Evolutionary conservation across 2,329 filamentous ascomycete genomes (phyloP), one percentile per base, ranked within the genome.

Genomic region (Diplodia intermedia): DNA sequence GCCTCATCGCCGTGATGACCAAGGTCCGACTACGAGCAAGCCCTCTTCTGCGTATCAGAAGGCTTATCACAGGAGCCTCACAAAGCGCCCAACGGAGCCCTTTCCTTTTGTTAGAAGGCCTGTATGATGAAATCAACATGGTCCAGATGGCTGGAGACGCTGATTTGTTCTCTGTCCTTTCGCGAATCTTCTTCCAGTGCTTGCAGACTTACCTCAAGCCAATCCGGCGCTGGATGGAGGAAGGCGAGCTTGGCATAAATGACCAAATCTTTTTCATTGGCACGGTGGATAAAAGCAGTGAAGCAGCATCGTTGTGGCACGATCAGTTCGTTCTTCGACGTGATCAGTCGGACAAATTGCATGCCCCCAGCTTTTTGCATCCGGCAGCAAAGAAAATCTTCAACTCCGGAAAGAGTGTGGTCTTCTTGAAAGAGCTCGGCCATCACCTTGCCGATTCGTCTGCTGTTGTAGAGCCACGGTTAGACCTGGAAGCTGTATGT

Each of bases 391-490:
- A 83, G 29, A 91, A 89, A 70, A 92, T 97, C 47, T 94, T 97
- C 73, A 93, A 90, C 1, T 90, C 92, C 1, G 94, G 94, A 0
- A 97, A 97, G 79, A 96, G 91, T 73, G 89, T 95, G 67, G 88
- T 95, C 1, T 90, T 97, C 54, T 81, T 97, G n/a, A 90, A 89
- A 69, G 86, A 90, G 57, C 82, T 97, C 12, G 60, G 54, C 2
- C 50, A 60, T 40, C 50, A 65, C 23, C 52, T 56, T 14, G 11
- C 31, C 23, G 43, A 49, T 8, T 14, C 66, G 9, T 47, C 60
- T 6, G 53, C 40, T 4, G 60, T 7, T 50, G 83, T 85, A 67
- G 83, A 86, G 69, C 75, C 76, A 60, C 70, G 69, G 4, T 77
- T 92, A n/a, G 82, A 86, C 49, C 88, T 89, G 69, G 82, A 85